A percentile compares a stretch with the other conserved stretches of the same genome.
Conservation (phyloP, 495 filamentous ascomycete genomes). For the Penicillium waksmanii region DNA sequence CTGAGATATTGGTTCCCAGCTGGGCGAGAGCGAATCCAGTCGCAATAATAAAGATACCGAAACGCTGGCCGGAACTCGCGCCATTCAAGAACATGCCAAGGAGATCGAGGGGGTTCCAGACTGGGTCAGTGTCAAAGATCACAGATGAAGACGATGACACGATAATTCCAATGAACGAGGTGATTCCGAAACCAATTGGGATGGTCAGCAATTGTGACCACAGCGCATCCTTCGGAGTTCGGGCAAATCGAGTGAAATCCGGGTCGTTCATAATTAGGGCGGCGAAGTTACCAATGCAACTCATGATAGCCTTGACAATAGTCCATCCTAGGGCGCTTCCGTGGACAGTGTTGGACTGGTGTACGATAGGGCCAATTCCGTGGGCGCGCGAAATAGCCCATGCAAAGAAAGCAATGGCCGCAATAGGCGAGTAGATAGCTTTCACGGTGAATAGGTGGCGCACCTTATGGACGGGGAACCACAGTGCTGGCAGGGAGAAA, state of each 20-base stretch:
- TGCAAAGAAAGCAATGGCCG: conserved; percentile 86
- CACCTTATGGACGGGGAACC: conserved; percentile 63
- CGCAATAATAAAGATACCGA: conserved; percentile 88
- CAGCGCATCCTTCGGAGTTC: conserved; percentile 78
- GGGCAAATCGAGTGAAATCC: conserved; percentile 87
- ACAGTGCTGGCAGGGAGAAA: conserved; percentile 79
- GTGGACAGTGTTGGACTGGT: conserved; percentile 64
- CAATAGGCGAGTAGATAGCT: conserved; percentile 79
- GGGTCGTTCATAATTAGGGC: conserved; percentile 80
- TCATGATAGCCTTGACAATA: conserved; percentile 84
- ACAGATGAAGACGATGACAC: conserved; percentile 83
- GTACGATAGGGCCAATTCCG: conserved; percentile 83
- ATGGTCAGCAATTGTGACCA: conserved; percentile 91
- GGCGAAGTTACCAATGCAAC: conserved; percentile 89
- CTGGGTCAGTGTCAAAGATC: conserved; percentile 71
- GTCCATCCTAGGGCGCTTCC: conserved; percentile 79
- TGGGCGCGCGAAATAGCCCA: conserved; percentile 85
- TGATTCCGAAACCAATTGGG: conserved; percentile 82
- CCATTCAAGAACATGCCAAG: conserved; percentile 74
- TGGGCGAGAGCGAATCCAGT: conserved; percentile 84
- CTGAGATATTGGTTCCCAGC: conserved; percentile 90
- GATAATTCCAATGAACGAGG: conserved; percentile 92
- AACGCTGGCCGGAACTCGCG: conserved; percentile 74
- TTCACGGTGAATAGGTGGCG: conserved; percentile 93
- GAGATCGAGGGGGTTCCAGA: conserved; percentile 87